These are phyloP conservation scores for Scheffersomyces titani DNA, from an alignment of 1,139 yeast species.

Conservation along the genomic window DNA sequence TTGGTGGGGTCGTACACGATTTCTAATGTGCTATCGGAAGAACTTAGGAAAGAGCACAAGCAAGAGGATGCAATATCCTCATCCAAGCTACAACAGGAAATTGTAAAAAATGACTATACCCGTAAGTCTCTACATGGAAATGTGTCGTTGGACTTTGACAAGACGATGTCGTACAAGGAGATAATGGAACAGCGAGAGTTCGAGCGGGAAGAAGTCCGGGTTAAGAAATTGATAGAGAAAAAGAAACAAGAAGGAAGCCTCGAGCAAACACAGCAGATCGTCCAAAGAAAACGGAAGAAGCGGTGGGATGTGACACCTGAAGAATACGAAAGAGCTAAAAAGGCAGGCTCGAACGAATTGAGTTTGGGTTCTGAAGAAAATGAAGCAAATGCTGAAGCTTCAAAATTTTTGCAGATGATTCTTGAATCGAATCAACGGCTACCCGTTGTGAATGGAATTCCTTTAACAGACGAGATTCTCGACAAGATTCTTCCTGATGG, in stretches of 20 bases:
- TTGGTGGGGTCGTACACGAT: constrained; percentile 35
- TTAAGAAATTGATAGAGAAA: constrained; percentile 16
- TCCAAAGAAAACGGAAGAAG: constrained; percentile 14
- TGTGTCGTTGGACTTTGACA: constrained; percentile 24
- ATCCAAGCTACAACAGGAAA: constrained; percentile 19
- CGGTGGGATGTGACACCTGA: constrained; percentile 42
- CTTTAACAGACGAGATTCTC: constrained; percentile 50
- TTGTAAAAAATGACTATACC: constrained; percentile 18
- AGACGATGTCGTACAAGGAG: constrained; percentile 31
- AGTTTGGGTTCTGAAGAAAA: constrained; percentile 1
- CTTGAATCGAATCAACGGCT: constrained; percentile 20
- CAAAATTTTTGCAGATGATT: constrained; percentile 2
- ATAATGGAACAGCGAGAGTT: constrained; percentile 36
- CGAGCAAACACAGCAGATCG: constrained; percentile 21
- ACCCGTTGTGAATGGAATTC: constrained; percentile 48
- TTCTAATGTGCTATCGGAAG: constrained; percentile 27
- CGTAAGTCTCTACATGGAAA: constrained; percentile 24
- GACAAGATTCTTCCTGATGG: constrained; percentile 59
- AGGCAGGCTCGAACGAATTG: not conserved
- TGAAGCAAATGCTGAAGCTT: constrained; percentile 19
- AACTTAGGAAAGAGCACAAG: constrained; percentile 32
- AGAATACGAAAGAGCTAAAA: constrained; percentile 21
- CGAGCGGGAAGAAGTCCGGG: constrained; percentile 32
- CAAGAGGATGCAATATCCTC: constrained; percentile 32
- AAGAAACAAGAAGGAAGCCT: constrained; percentile 18